Evolutionary conservation across 2,329 filamentous ascomycete species (phyloP).

Genomic region (Aquanectria penicillioides): DNA sequence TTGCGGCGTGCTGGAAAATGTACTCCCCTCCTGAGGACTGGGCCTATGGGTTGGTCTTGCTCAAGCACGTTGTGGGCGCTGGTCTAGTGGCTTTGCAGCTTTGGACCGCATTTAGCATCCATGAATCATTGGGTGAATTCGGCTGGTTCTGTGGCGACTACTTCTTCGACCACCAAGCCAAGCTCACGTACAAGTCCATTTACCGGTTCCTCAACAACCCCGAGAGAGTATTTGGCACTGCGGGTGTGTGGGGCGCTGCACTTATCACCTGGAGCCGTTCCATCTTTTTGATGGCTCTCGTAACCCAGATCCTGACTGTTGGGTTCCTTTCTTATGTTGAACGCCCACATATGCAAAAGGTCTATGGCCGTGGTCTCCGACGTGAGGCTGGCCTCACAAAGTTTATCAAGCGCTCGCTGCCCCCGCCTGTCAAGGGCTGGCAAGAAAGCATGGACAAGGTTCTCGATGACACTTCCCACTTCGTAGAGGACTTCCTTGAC

Average conservation of each 20-base stretch:
- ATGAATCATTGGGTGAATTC: conserved; percentile 95
- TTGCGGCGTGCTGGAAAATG: conserved; percentile 96
- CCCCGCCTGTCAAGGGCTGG: conserved; percentile 83
- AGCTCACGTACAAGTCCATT: conserved; percentile 95
- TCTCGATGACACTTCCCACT: conserved; percentile 85
- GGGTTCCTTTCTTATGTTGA: conserved; percentile 93
- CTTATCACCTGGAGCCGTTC: conserved; percentile 90
- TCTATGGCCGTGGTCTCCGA: conserved; percentile 87
- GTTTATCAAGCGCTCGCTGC: conserved; percentile 87
- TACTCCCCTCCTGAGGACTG: conserved; percentile 89
- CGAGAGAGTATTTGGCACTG: conserved; percentile 90
- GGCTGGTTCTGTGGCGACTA: conserved; percentile 99
- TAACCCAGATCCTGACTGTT: conserved; percentile 86
- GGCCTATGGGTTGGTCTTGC: conserved; percentile 83
- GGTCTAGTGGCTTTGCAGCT: conserved; percentile 86
- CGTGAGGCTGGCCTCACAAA: conserved; percentile 91
- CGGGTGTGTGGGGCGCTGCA: conserved; percentile 94
- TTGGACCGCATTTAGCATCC: conserved; percentile 93
- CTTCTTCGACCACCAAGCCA: conserved; percentile 90
- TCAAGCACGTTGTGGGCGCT: conserved; percentile 87
- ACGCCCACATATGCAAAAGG: conserved; percentile 97
- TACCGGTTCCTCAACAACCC: conserved; percentile 99
- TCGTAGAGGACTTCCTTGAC: conserved; percentile 91
- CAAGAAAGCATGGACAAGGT: conserved; percentile 89
- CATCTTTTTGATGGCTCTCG: conserved; percentile 86